A percentile compares a stretch with the other conserved stretches of the same genome.
These are phyloP conservation scores for Arachnomyces sp. DNA, from an alignment of 2,329 filamentous ascomycete species.

Conservation along the genomic window DNA sequence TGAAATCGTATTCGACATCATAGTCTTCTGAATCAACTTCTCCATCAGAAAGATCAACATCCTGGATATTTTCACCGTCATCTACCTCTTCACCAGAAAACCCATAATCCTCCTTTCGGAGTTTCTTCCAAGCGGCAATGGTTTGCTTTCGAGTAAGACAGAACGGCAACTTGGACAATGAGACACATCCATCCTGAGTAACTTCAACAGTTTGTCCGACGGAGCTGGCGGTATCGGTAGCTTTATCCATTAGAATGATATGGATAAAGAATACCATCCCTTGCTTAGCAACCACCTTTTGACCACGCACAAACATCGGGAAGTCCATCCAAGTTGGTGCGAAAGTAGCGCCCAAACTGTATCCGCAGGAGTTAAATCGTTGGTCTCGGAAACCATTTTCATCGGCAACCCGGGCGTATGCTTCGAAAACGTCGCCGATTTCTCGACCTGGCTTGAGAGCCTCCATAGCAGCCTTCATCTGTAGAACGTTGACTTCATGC, in stretches of 20 bases:
- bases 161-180: constrained; percentile 27
- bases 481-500: constrained; percentile 21
- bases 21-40: constrained; percentile 26
- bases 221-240: constrained; percentile 27
- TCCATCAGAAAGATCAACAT: constrained; percentile 27
- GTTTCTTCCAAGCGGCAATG: constrained; percentile 28
- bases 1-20: constrained; percentile 30
- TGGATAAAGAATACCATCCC: constrained; percentile 30
- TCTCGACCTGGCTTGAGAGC: constrained; percentile 21
- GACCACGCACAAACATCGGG: constrained; percentile 15
- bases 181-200: constrained; percentile 22
- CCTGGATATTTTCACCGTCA: constrained; percentile 26
- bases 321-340: constrained; percentile 18
- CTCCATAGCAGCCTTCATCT: constrained; percentile 21
- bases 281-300: constrained; percentile 15
- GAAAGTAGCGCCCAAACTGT: constrained; percentile 24
- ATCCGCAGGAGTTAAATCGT: constrained; percentile 24
- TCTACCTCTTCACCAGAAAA: constrained; percentile 25
- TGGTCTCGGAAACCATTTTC: constrained; percentile 25
- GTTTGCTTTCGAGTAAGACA: constrained; percentile 26
- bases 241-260: constrained; percentile 30
- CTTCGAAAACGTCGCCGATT: constrained; percentile 22
- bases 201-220: constrained; percentile 25
- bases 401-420: constrained; percentile 24
- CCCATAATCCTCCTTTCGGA: constrained; percentile 26